Evolutionary conservation across 2,329 filamentous ascomycete species (phyloP).

Genomic region (Pestalotiopsis sp.): DNA sequence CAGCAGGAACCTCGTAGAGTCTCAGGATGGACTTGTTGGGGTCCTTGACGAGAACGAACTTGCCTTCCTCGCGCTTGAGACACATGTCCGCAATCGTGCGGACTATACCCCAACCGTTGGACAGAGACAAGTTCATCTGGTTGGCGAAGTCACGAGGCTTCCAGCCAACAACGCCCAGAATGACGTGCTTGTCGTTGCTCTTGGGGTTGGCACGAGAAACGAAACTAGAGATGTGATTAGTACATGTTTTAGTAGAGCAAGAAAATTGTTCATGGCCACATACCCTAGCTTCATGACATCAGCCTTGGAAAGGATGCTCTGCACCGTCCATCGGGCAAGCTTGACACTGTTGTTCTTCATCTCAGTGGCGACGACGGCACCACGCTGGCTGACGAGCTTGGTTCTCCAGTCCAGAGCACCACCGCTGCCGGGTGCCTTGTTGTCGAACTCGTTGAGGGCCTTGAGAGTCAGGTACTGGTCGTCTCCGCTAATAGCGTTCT

Average conservation of each 20-base stretch:
- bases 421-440: conserved; percentile 93
- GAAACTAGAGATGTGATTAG: conserved; percentile 63
- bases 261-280: conserved; percentile 34
- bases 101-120: conserved; percentile 98
- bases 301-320: conserved; percentile 95
- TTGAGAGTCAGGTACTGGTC: conserved; percentile 92
- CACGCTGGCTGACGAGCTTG: conserved; percentile 91
- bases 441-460: conserved; percentile 98
- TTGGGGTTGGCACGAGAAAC: conserved; percentile 93
- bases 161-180: conserved; percentile 95
- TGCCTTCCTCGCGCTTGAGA: conserved; percentile 75
- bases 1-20: conserved; percentile 85
- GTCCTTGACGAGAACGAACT: conserved; percentile 84
- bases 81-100: conserved; percentile 97
- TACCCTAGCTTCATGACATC: conserved; percentile 98
- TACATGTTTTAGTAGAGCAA: background rate
- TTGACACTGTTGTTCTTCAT: conserved; percentile 99
- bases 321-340: conserved; percentile 94
- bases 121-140: conserved; percentile 97
- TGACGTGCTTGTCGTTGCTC: conserved; percentile 89
- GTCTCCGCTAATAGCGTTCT: conserved; percentile 89
- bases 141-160: conserved; percentile 95
- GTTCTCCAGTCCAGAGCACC: conserved; percentile 96
- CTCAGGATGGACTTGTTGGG: conserved; percentile 96
- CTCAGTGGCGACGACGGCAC: conserved; percentile 96